Base-by-base conservation (phyloP, 2,329 filamentous ascomycete genomes). In the Penicillium sp. region DNA sequence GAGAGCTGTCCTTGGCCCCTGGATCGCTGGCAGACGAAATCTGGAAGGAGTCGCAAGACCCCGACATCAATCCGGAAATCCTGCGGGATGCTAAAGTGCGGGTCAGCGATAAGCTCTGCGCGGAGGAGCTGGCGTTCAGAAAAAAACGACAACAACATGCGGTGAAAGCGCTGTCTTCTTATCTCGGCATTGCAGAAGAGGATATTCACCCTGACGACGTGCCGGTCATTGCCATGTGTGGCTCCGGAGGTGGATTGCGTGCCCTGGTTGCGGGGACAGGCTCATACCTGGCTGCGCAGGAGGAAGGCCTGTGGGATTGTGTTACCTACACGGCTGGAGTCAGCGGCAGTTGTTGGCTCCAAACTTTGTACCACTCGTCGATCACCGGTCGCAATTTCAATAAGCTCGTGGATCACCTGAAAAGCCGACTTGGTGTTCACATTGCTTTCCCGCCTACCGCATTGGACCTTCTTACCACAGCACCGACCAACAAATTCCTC, bases 281-380 rank as follows among this genome's bases (percentile, higher is more conserved):
- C 0, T 97, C 92, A 0, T 87, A 95, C 55, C 78, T 94, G 8
- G 92, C 91, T 3, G 83, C 91, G 0, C 85, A 91, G 53, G 89
- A 97, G 68, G 88, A 89, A 51, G 94, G 94, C 0, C 78, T 99
- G 0, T 95, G 96, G 68, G 92, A 97, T 72, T 97, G 94, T 68
- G 83, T 90, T 9, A 97, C 92, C 1, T 99, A 99, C 66, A 96
- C 91, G 0, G 91, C 93, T 4, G 94, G 94, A 1, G 94, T 99
- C 42, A 97, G 91, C 67, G 94, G 94, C 0, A 95, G 90, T 58
- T 97, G 94, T 71, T 99, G 94, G 94, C 80, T 97, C 5, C 93
- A 97, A 69, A 81, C 89, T 0, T 79, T 99, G 3, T 96, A 90
- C 68, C 86, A 94, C 66, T 93, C 90, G 0, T 90, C 90, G 0